Conservation (phyloP, 169 alveolate species). For the Amoebophrya sp. region DNA sequence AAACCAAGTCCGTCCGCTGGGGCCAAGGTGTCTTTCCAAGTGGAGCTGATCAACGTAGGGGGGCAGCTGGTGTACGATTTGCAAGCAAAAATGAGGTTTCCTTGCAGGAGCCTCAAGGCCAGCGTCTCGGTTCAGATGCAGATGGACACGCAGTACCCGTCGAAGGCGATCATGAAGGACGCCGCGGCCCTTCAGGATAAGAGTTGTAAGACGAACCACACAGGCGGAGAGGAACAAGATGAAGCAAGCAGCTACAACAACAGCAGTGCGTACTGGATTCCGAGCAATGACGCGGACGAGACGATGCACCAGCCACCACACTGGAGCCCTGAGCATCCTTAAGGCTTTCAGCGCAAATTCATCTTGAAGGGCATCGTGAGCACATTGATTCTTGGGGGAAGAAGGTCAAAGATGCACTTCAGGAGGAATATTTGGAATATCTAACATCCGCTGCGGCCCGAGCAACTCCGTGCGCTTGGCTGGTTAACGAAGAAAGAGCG, state of each 20-base stretch:
- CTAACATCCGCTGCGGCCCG: constrained; percentile 21
- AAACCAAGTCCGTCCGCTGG: no score
- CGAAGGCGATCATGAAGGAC: background rate
- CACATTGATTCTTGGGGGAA: no score
- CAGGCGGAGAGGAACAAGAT: background rate
- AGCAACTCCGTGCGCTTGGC: background rate
- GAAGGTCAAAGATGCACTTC: no score
- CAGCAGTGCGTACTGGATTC: background rate
- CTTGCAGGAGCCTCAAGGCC: background rate
- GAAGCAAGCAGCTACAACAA: background rate
- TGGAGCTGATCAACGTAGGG: background rate
- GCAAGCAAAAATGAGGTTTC: background rate
- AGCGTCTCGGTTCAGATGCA: background rate
- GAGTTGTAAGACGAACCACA: no score
- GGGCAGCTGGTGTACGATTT: background rate
- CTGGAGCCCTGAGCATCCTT: background rate
- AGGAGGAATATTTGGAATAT: no score
- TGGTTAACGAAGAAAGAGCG: background rate
- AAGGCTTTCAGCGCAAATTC: no score
- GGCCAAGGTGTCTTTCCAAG: background rate
- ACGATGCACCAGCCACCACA: background rate
- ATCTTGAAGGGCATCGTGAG: no score
- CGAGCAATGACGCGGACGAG: background rate
- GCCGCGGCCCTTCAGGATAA: background rate
- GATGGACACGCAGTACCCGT: background rate